Conservation (phyloP, 306 rosid genomes). For the Citrullus colocynthis region DNA sequence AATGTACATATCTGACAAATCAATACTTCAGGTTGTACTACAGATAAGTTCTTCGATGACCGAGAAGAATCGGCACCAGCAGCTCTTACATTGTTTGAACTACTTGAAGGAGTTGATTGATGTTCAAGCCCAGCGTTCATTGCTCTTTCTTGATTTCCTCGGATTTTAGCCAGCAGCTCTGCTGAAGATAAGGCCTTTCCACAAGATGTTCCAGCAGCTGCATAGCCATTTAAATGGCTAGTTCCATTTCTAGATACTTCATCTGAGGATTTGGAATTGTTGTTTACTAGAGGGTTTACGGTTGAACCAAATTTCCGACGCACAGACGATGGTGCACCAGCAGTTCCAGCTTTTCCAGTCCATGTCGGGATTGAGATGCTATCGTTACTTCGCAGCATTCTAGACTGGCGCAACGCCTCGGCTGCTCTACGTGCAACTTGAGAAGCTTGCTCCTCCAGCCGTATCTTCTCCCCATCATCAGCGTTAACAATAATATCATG, state of each 20-base stretch:
- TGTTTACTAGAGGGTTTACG: conserved; percentile 43
- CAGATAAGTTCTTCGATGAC: conserved; percentile 29
- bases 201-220: conserved; percentile 58
- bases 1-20: conserved; percentile 75
- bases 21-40: conserved; percentile 69
- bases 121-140: conserved; percentile 57
- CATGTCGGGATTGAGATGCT: conserved; percentile 79
- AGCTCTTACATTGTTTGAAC: conserved; percentile 30
- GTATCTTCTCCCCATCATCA: conserved; percentile 70
- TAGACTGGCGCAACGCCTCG: conserved; percentile 78
- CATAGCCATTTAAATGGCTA: conserved; percentile 30
- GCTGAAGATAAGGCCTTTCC: conserved; percentile 83
- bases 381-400: conserved; percentile 66
- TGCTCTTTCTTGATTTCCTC: conserved; percentile 67
- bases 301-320: conserved; percentile 73
- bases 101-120: conserved; percentile 27
- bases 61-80: conserved; percentile 31
- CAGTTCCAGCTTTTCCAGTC: conserved; percentile 93
- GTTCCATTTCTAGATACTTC: conserved; percentile 32
- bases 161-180: conserved; percentile 55
- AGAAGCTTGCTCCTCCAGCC: conserved; percentile 87
- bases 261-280: conserved; percentile 24
- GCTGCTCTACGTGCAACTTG: conserved; percentile 92
- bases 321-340: conserved; percentile 78
- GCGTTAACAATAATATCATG: conserved; percentile 87